These are phyloP conservation scores for Calvatia gigantea DNA, from an alignment of 768 basidiomycete genomes.

Conservation along the genomic window DNA sequence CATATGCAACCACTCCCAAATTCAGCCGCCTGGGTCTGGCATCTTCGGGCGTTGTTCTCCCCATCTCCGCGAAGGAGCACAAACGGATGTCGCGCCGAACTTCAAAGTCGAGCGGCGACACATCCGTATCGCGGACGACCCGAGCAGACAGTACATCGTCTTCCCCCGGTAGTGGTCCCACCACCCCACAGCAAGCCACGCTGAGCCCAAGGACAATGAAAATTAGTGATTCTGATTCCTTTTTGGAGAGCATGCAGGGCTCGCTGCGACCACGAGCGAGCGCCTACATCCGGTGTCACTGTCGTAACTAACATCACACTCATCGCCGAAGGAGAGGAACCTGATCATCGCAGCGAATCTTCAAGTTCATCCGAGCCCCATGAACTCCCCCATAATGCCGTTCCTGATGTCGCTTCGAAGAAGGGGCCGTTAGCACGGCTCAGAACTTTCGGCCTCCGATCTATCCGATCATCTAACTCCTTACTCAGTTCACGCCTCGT, in stretches of 20 bases:
- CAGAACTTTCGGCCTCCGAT: not conserved
- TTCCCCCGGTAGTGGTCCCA: not conserved
- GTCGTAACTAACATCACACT: not conserved
- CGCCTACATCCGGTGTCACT: not conserved
- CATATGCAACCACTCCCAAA: constrained; percentile 33
- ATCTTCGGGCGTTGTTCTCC: constrained; percentile 33
- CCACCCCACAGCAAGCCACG: not conserved
- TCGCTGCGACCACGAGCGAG: not conserved
- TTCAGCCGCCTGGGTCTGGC: constrained; percentile 37
- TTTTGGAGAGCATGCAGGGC: not conserved
- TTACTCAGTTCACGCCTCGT: not conserved
- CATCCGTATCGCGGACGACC: not conserved
- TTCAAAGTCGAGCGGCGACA: not conserved
- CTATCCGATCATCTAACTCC: not conserved
- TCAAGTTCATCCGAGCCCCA: not conserved
- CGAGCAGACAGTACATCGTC: not conserved
- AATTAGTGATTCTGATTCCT: not conserved
- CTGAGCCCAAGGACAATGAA: not conserved
- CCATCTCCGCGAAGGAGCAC: constrained; percentile 34
- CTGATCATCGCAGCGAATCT: not conserved
- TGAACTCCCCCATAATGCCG: not conserved
- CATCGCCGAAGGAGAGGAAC: not conserved
- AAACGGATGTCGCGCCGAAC: constrained; percentile 1
- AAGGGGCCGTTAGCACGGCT: not conserved
- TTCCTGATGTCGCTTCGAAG: not conserved